Evolutionary conservation across 257 asterid species (phyloP), one percentile per base, ranked within the genome.

Genomic region (Solanum pinnatisectum): DNA sequence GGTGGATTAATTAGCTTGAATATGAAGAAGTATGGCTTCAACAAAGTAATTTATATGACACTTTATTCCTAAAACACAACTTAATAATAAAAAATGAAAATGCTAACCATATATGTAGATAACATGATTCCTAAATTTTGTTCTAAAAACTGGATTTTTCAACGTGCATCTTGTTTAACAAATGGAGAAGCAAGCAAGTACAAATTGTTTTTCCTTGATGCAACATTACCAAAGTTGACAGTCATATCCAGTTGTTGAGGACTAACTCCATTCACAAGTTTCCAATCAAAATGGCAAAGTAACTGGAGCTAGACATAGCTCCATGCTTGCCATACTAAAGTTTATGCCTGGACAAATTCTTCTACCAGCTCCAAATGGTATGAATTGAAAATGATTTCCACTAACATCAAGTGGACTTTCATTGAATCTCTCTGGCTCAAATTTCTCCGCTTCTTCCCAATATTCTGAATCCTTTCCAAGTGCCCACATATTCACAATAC

Each of bases 311-410:
- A 92, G 83, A 10, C 88, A 70, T 5, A 92, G 52, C 87, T 90
- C 91, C 1, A 90, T 39, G 27, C 86, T 90, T 1, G 91, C 84
- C 65, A 89, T 20, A 5, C 88, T 91, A n/a, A 86, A 88, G 32
- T 9, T 27, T 25, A 91, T 85, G 5, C 91, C 91, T 0, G 93
- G 93, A 74, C 92, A 90, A 18, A 89, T 86, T 30, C 91, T 90
- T 46, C 81, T 83, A 3, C 93, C 91, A 10, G 91, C 89, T 27
- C 93, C 92, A 32, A 91, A 90, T 13, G 92, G 92, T n/a, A 90
- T 84, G 60, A 15, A 88, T 25, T 92, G 87, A 27, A 89, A 92
- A 27, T 90, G 42, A 68, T 79, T 87, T 27, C 92, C 92, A 15
- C 37, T n/a, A 52, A 65, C 87, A 63, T 90, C 89, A 18, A 67